Conservation (phyloP, 345 rosid species). For the Populus nigra region DNA sequence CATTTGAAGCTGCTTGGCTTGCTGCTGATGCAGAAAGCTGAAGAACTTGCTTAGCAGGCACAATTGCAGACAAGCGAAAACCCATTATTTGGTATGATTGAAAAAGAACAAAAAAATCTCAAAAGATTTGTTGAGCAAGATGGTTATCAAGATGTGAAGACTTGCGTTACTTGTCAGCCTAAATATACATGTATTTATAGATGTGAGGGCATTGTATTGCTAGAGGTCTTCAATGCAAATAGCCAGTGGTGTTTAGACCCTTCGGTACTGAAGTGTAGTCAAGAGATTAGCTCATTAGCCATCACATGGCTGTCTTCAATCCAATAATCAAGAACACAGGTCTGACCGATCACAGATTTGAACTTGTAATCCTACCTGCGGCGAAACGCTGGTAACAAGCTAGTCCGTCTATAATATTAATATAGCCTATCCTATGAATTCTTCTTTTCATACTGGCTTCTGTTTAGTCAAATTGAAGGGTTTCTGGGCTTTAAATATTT, state of each 20-base stretch:
- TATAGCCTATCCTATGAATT: no score
- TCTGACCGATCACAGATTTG: not conserved
- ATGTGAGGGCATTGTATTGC: not conserved
- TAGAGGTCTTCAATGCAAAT: not conserved
- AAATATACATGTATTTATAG: not conserved
- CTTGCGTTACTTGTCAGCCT: not conserved
- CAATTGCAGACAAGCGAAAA: constrained; percentile 1
- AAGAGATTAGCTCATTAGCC: constrained; percentile 4
- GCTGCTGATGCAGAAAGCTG: not conserved
- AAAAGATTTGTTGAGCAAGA: not conserved
- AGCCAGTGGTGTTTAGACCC: not conserved
- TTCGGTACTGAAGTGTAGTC: not conserved
- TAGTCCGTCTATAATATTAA: no score
- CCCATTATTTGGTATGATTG: not conserved
- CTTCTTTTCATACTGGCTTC: no score
- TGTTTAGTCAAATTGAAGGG: no score
- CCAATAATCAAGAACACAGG: not conserved
- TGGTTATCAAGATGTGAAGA: not conserved
- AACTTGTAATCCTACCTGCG: no score
- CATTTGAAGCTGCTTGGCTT: not conserved
- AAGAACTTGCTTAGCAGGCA: not conserved
- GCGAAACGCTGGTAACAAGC: no score
- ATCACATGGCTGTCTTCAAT: constrained; percentile 11
- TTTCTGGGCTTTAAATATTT: no score
- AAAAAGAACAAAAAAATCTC: not conserved